Percentiles rank a stretch among this genome's conserved stretches.
Conservation (phyloP, 331 rosid species). For the Quercus lobata region DNA sequence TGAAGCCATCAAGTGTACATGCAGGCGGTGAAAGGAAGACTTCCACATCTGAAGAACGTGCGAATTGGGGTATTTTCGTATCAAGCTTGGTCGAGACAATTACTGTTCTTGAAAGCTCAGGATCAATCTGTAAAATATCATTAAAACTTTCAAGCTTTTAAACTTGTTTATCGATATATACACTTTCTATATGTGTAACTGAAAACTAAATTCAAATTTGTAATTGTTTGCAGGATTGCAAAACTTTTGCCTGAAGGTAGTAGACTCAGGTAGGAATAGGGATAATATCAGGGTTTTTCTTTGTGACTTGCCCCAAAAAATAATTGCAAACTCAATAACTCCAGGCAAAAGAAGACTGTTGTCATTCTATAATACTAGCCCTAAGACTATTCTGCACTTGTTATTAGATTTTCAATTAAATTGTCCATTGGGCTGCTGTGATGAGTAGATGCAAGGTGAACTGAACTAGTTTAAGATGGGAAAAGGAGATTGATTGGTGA, state of each 20-base stretch:
- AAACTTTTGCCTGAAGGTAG: not conserved
- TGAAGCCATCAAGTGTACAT: conserved; percentile 74
- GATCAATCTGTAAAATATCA: conserved; percentile 60
- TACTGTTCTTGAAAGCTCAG: conserved; percentile 87
- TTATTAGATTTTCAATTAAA: not conserved
- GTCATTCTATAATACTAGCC: not conserved
- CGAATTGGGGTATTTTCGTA: conserved; percentile 95
- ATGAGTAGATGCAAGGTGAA: not conserved
- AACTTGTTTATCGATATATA: not conserved
- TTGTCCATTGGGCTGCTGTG: not conserved
- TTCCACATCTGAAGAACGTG: conserved; percentile 88
- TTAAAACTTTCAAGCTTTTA: not conserved
- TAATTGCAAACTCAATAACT: not conserved
- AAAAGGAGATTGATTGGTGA: not conserved
- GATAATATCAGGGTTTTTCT: not conserved
- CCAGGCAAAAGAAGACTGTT: not conserved
- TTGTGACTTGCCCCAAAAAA: not conserved
- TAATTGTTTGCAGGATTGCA: not conserved
- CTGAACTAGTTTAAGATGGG: not conserved
- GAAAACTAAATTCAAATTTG: not conserved
- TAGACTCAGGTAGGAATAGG: not conserved
- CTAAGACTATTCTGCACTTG: not conserved
- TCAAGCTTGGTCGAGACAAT: conserved; percentile 94
- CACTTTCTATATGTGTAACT: not conserved
- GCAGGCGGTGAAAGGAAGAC: conserved; percentile 92